phyloP scores from a whole-genome alignment of 31 red algal genomes.

The Porphyra umbilicalis region DNA sequence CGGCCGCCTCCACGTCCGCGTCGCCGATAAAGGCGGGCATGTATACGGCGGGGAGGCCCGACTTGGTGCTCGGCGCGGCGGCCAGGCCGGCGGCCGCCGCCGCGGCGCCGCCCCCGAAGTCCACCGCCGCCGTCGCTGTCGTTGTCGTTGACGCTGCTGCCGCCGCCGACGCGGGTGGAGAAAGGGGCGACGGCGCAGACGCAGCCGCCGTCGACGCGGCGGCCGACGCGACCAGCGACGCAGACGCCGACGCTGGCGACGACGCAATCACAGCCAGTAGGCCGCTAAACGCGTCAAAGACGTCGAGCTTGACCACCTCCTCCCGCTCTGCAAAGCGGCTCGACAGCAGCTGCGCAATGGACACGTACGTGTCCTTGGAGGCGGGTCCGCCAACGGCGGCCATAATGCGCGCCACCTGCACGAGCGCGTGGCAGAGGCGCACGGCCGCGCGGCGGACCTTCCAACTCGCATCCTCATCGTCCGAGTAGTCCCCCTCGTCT shows the following conservation, averaged over 20 bases:
- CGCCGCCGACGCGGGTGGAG: neutral
- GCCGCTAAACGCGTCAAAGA: conserved; percentile 68
- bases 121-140: neutral
- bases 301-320: conserved; percentile 69
- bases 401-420: conserved; percentile 4
- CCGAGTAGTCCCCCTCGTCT: conserved; percentile 59
- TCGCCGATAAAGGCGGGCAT: neutral
- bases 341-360: conserved; percentile 36
- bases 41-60: neutral
- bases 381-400: neutral
- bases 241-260: neutral
- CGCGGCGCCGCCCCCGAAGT: neutral
- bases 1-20: neutral
- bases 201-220: neutral
- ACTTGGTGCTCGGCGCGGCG: neutral
- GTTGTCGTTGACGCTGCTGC: too few species aligned
- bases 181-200: neutral
- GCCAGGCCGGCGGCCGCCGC: neutral
- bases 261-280: conserved; percentile 10
- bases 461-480: conserved; percentile 94
- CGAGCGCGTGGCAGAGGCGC: conserved; percentile 53
- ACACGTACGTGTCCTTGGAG: neutral
- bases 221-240: neutral
- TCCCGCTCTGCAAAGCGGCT: conserved; percentile 62
- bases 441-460: conserved; percentile 83